Evolutionary conservation across 2,329 filamentous ascomycete species (phyloP).

Genomic region (Rugonectria rugulosa): DNA sequence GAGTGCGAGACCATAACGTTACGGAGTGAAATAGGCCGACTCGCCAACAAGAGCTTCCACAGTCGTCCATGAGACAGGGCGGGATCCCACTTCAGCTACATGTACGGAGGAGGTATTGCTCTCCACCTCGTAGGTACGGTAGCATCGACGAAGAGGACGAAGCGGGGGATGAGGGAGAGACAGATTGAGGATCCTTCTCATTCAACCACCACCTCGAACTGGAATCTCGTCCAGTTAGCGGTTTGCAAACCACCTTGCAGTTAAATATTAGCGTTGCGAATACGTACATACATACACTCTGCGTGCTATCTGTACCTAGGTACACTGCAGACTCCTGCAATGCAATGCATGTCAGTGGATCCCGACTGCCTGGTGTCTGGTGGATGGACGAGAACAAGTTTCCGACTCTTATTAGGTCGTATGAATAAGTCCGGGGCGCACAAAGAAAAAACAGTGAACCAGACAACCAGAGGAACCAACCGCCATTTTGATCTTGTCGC

Average conservation of each 20-base stretch:
- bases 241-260: constrained; percentile 10
- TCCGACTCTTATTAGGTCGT: too few relatives aligned
- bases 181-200: too few relatives aligned
- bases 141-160: background rate
- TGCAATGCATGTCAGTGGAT: constrained; percentile 12
- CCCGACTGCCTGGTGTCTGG: background rate
- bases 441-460: constrained; percentile 2
- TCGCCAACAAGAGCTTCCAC: background rate
- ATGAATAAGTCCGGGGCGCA: constrained; percentile 13
- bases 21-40: background rate
- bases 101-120: too few relatives aligned
- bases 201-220: constrained; percentile 7
- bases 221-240: background rate
- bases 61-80: background rate
- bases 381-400: constrained; percentile 18
- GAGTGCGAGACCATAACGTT: background rate
- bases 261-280: constrained; percentile 6
- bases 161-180: too few relatives aligned
- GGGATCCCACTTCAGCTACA: background rate
- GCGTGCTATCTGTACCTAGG: background rate
- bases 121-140: background rate
- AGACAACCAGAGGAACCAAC: background rate
- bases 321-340: background rate
- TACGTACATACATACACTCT: too few relatives aligned
- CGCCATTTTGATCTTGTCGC: constrained; percentile 5